Percentiles rank a stretch among this genome's conserved stretches.
Evolutionary conservation across 768 basidiomycete species (phyloP).

Genomic region (Lentinula edodes): DNA sequence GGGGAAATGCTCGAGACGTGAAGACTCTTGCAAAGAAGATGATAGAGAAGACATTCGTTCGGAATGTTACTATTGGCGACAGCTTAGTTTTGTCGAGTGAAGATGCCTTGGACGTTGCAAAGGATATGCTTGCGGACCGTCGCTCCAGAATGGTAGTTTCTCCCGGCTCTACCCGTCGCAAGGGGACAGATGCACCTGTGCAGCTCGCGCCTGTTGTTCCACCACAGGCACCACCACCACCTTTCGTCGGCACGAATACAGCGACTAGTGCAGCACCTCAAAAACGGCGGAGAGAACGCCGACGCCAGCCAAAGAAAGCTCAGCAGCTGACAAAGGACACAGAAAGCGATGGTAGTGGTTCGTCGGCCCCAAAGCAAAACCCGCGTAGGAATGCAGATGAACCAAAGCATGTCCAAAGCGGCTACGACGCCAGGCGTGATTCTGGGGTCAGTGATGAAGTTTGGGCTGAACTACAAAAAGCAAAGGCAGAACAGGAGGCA

Average conservation of each 20-base stretch:
- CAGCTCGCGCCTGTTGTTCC: not conserved
- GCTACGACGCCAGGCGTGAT: constrained; percentile 24
- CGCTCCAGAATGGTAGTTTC: not conserved
- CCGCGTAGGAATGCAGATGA: constrained; percentile 1
- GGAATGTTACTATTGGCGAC: not conserved
- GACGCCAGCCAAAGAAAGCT: not conserved
- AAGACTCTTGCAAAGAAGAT: constrained; percentile 33
- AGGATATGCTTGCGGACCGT: not conserved
- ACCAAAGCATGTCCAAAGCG: not conserved
- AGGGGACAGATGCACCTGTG: not conserved
- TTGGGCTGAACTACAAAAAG: constrained; percentile 32
- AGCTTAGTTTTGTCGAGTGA: not conserved
- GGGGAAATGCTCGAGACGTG: constrained; percentile 45
- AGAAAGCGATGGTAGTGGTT: not conserved
- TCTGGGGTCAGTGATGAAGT: constrained; percentile 44
- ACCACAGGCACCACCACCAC: constrained; percentile 10
- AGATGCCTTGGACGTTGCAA: not conserved
- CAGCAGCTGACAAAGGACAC: constrained; percentile 6
- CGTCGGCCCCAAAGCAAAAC: not conserved
- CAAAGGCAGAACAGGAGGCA: constrained; percentile 11
- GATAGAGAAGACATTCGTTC: constrained; percentile 21
- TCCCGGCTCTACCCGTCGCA: not conserved
- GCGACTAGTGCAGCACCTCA: not conserved
- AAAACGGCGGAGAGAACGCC: not conserved
- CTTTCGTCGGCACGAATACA: constrained; percentile 6